Conservation (phyloP, 495 filamentous ascomycete genomes). For the Tuber indicum region DNA sequence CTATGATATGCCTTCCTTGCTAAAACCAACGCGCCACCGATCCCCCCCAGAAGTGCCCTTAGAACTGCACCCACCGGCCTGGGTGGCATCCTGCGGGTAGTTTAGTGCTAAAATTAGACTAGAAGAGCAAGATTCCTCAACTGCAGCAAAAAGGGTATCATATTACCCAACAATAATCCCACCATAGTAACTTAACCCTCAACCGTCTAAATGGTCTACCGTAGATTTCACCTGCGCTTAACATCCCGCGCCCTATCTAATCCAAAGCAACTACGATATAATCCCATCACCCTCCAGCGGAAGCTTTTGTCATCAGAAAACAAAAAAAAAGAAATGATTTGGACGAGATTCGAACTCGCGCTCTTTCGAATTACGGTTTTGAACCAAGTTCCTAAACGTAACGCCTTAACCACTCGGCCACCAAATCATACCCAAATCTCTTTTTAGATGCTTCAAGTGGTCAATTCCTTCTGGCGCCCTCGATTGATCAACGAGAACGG, state of each 20-base stretch:
- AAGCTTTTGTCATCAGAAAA: slow-evolving; percentile 1
- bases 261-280: neutral
- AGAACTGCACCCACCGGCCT: neutral
- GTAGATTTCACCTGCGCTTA: neutral
- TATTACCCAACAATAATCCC: neutral
- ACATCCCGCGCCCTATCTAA: neutral
- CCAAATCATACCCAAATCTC: neutral
- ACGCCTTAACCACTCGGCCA: slow-evolving; percentile 32
- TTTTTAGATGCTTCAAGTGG: neutral
- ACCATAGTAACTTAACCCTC: no score
- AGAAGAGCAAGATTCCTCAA: neutral
- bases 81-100: neutral
- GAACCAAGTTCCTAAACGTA: slow-evolving; percentile 27
- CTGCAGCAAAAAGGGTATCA: neutral
- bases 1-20: neutral
- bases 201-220: neutral
- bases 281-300: neutral
- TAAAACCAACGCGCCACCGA: neutral
- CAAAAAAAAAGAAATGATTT: slow-evolving; percentile 18
- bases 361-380: slow-evolving; percentile 35
- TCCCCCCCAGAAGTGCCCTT: neutral
- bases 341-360: slow-evolving; percentile 32
- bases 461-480: neutral
- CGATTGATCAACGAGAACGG: neutral
- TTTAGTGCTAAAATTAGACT: neutral